phyloP scores from a whole-genome alignment of 73 alveolate genomes.

The Paramecium bursaria region DNA sequence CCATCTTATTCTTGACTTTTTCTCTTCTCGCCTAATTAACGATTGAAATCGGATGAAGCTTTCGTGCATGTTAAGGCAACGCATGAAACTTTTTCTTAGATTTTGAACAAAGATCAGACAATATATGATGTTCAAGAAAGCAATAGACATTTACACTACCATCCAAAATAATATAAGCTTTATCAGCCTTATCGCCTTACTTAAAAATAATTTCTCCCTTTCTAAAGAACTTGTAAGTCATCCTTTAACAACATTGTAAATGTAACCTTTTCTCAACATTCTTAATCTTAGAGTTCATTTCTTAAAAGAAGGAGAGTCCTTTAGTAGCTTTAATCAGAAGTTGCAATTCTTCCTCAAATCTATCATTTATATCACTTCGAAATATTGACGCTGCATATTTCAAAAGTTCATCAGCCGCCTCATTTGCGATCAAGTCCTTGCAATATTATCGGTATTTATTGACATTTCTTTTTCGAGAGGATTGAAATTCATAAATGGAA shows the following conservation, averaged over 20 bases:
- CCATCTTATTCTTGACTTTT: neutral
- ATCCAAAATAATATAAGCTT: conserved; percentile 49
- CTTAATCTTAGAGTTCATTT: conserved; percentile 7
- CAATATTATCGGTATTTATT: conserved; percentile 18
- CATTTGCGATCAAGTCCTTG: neutral
- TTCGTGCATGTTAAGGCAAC: neutral
- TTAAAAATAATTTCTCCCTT: conserved; percentile 49
- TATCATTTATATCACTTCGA: conserved; percentile 22
- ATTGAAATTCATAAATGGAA: conserved; percentile 44
- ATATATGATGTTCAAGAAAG: conserved; percentile 1
- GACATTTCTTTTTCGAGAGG: neutral
- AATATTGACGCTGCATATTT: conserved; percentile 45
- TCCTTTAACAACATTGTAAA: conserved; percentile 45
- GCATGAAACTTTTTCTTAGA: conserved; percentile 19
- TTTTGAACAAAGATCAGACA: conserved; percentile 1
- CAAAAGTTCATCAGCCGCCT: neutral
- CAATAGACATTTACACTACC: conserved; percentile 52
- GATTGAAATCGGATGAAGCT: conserved; percentile 33
- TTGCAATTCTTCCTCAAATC: conserved; percentile 49
- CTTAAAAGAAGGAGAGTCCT: conserved; percentile 11
- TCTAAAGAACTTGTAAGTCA: conserved; percentile 27
- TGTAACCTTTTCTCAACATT: conserved; percentile 45
- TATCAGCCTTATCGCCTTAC: conserved; percentile 45
- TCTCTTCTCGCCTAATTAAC: conserved; percentile 52
- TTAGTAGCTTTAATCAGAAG: conserved; percentile 34